A percentile compares a stretch with the other conserved stretches of the same genome.
These are phyloP conservation scores for Tolypocladium pustulatum DNA, from an alignment of 2,329 filamentous ascomycete genomes.

Conservation along the genomic window DNA sequence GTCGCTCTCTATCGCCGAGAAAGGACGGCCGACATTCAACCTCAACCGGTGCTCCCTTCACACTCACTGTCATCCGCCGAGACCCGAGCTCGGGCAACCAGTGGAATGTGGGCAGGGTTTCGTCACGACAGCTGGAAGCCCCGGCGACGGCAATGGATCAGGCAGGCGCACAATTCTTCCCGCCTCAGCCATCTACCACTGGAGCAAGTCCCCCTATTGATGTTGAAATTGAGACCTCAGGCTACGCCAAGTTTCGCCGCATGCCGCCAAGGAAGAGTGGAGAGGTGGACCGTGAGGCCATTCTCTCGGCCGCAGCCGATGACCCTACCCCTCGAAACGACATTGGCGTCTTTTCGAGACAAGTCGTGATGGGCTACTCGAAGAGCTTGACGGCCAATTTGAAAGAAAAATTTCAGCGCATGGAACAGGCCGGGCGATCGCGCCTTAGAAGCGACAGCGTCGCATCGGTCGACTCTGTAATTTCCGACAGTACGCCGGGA, in stretches of 20 bases:
- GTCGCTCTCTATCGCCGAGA: conserved; percentile 26
- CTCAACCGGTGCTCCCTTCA: conserved; percentile 33
- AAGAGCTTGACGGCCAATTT: conserved; percentile 38
- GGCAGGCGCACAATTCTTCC: conserved; percentile 9
- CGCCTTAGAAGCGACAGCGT: conserved; percentile 18
- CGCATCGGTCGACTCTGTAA: conserved; percentile 17
- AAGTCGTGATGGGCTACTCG: conserved; percentile 47
- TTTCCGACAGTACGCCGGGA: neutral
- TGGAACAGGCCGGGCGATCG: conserved; percentile 14
- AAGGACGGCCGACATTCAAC: conserved; percentile 16
- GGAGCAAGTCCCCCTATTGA: conserved; percentile 31
- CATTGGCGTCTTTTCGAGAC: conserved; percentile 34
- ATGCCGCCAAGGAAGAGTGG: conserved; percentile 30
- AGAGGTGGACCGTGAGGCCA: conserved; percentile 14
- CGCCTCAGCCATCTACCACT: conserved; percentile 3
- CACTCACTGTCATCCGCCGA: conserved; percentile 59
- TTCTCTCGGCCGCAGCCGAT: conserved; percentile 5
- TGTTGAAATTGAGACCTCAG: conserved; percentile 42
- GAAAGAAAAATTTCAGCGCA: conserved; percentile 31
- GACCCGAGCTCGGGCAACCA: conserved; percentile 59
- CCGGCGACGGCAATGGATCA: conserved; percentile 12
- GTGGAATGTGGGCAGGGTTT: conserved; percentile 65
- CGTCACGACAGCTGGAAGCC: conserved; percentile 37
- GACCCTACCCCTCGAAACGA: conserved; percentile 7
- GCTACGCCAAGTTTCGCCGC: conserved; percentile 46